phyloP scores from a whole-genome alignment of 768 basidiomycete species.

The Boletellus ananas region DNA sequence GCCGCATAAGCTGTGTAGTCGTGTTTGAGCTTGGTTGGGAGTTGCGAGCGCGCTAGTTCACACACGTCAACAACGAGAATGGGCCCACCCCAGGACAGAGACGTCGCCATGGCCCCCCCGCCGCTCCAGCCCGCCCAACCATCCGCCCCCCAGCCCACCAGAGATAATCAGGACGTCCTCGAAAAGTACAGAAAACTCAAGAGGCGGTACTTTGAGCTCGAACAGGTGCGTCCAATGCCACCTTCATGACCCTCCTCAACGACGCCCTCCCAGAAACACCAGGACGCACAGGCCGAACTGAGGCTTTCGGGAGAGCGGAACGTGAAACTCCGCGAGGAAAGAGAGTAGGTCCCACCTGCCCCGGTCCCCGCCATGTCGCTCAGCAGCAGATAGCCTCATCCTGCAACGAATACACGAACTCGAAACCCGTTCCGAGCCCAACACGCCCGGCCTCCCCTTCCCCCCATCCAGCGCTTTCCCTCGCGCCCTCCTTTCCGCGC shows the following conservation, averaged over 20 bases:
- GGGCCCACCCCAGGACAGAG: constrained; percentile 43
- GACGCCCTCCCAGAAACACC: constrained; percentile 44
- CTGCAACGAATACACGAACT: constrained; percentile 62
- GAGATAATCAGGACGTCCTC: constrained; percentile 46
- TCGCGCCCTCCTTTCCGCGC: constrained; percentile 42
- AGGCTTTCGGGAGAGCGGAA: constrained; percentile 62
- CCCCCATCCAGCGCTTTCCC: constrained; percentile 47
- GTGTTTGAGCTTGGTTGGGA: constrained; percentile 33
- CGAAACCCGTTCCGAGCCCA: constrained; percentile 40
- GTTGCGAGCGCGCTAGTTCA: constrained; percentile 26
- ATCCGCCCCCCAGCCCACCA: constrained; percentile 21
- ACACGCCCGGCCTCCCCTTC: constrained; percentile 29
- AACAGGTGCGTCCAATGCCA: constrained; percentile 52
- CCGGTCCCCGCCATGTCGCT: neutral
- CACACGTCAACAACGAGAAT: constrained; percentile 32
- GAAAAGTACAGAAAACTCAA: constrained; percentile 70
- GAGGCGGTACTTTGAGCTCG: constrained; percentile 60
- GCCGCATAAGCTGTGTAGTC: constrained; percentile 27
- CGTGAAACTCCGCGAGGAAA: constrained; percentile 56
- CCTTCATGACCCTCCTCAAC: neutral
- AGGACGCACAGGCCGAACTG: constrained; percentile 55
- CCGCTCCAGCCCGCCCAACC: constrained; percentile 28
- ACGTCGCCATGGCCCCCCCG: constrained; percentile 50
- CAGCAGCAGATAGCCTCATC: constrained; percentile 38
- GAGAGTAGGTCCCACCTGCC: constrained; percentile 44